Evolutionary conservation across 208 protist species (phyloP), one percentile per base, ranked within the genome.

Genomic region (Crithidia fasciculata): DNA sequence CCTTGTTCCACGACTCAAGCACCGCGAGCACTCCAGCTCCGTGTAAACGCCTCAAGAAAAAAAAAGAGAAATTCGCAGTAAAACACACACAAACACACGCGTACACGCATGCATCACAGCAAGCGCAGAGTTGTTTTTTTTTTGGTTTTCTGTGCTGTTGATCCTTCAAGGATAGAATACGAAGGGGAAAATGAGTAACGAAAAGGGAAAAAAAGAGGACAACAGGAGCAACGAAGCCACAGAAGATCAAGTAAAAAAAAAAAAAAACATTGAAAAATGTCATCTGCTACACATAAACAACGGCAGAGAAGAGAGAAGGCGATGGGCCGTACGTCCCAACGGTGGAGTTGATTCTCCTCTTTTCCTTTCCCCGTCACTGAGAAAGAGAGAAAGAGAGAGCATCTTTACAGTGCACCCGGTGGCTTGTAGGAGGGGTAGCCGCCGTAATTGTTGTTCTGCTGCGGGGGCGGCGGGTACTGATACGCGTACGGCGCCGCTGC

Each of bases 391-490:
- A 1, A 28, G 28, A 28, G 28, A 28, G 28, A 28, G 0, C 28
- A 28, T 49, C 45, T 53, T 56, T 72, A 79, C 28, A 79, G 54
- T n/a, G 67, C 16, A 50, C 49, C 62, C 36, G 74, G 74, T 4
- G 74, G 74, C 52, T 79, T 73, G 74, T 79, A 79, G 8, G 67
- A 62, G 2, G 74, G 74, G 45, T 73, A 74, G 47, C 10, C 60
- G 5, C 50, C 53, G 10, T 47, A 69, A 8, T 58, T 58, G 40
- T 69, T 64, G 2, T 40, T 52, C 74, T 68, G 60, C 40, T 28
- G 28, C 28, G 28, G 28, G 28, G 74, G 67, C 10, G 66, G 66
- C 18, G 74, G 74, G 44, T 73, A 79, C 67, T 68, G 74, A 28
- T 74, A 79, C 50, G 60, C 52, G 36, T 53, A 44, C 61, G 15